These are phyloP conservation scores for Botrytis aclada DNA, from an alignment of 2,329 filamentous ascomycete species.

Conservation along the genomic window DNA sequence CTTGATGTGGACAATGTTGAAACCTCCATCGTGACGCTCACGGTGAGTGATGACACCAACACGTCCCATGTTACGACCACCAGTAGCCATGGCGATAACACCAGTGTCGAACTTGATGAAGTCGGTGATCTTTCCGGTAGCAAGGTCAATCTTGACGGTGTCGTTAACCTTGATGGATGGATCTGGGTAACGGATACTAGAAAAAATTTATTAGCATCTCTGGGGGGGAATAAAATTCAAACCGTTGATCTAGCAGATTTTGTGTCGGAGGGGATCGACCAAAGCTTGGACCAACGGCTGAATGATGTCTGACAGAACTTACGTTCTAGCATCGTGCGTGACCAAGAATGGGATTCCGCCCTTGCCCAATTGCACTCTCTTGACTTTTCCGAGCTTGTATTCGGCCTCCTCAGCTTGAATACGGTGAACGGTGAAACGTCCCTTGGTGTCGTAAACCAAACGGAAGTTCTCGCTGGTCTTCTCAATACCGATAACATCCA, in stretches of 20 bases:
- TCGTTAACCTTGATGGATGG: slow-evolving; percentile 99
- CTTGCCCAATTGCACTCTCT: slow-evolving; percentile 98
- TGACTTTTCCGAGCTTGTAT: slow-evolving; percentile 99
- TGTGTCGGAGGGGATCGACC: slow-evolving; percentile 52
- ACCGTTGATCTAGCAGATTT: slow-evolving; percentile 38
- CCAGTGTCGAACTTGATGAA: slow-evolving; percentile 99
- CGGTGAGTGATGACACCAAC: slow-evolving; percentile 99
- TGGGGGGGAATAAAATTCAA: slow-evolving; percentile 31
- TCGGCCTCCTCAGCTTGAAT: slow-evolving; percentile 98
- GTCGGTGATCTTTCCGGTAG: slow-evolving; percentile 96
- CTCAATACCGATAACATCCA: slow-evolving; percentile 99
- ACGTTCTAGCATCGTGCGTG: slow-evolving; percentile 99
- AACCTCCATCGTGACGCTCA: slow-evolving; percentile 99
- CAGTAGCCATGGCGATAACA: slow-evolving; percentile 96
- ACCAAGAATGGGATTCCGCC: slow-evolving; percentile 99
- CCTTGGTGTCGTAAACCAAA: slow-evolving; percentile 99
- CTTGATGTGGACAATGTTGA: slow-evolving; percentile 99
- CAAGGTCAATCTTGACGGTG: slow-evolving; percentile 97
- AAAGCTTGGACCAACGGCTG: slow-evolving; percentile 99
- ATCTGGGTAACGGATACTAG: slow-evolving; percentile 98
- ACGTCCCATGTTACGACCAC: slow-evolving; percentile 99
- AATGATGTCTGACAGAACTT: slow-evolving; percentile 97
- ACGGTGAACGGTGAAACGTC: slow-evolving; percentile 99
- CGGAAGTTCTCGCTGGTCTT: slow-evolving; percentile 99
- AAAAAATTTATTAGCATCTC: slow-evolving; percentile 37